Base-by-base conservation (phyloP, 2,329 filamentous ascomycete species). In the Cladobotryum protrusum region DNA sequence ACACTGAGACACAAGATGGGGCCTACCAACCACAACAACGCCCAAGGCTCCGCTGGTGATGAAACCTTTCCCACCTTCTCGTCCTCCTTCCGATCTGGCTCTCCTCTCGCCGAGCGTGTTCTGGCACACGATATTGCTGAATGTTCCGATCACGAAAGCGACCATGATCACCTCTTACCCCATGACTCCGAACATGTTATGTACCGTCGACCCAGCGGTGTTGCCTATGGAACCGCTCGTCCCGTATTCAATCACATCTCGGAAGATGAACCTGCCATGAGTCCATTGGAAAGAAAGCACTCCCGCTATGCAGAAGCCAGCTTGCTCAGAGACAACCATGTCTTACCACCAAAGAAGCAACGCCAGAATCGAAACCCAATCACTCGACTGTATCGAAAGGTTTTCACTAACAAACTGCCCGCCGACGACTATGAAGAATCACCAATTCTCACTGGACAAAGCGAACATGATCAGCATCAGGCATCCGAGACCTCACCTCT, bases 201-300 rank as follows among this genome's bases (percentile, higher is more conserved):
- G 58, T 96, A 93, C 69, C 82, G 87, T 49, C 80, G 89, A 42
- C 88, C 89, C 1, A 87, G 83, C 57, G 86, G 85, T 62, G 83
- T 93, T 40, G 83, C 85, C 29, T 87, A 81, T 52, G 86, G 85
- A 12, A 84, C 85, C 19, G 78, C 82, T 1, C 77, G 89, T 48
- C 84, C 86, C 3, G 79, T 85, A 4, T 75, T 95, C 52, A 78
- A 88, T 20, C 81, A 82, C 4, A 73, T 75, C 43, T 63, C 63
- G 9, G 52, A 69, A 13, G 71, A 73, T 15, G 74, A 77, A 43
- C 68, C 74, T 3, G 62, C 69, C 44, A 66, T 83, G 49, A 82
- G 78, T 13, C 72, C 72, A 43, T 63, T 73, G 7, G 83, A 86
- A 61, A 71, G 73, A 55, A 75, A 77, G 59, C 74, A 77, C 58